These are phyloP conservation scores for Xerocomus amazonicus DNA, from an alignment of 1,284 basidiomycete species.

Conservation along the genomic window DNA sequence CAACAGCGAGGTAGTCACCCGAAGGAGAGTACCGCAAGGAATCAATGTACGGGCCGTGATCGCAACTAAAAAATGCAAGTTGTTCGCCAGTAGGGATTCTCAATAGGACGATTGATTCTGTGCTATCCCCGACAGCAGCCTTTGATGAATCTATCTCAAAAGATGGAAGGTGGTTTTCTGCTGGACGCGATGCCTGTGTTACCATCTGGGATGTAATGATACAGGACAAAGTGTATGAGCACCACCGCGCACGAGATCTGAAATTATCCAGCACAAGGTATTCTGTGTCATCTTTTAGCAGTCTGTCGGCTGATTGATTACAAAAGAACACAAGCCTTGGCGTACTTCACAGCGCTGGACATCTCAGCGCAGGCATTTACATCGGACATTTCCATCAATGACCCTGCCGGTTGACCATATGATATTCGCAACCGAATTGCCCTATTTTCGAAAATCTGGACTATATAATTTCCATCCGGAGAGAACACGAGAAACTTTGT, in stretches of 20 bases:
- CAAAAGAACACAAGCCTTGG: too few species aligned
- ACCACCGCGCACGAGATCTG: too few species aligned
- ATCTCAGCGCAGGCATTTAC: background rate
- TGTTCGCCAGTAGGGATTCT: background rate
- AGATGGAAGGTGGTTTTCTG: too few species aligned
- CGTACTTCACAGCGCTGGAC: background rate
- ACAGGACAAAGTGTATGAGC: too few species aligned
- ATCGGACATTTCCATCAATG: slow-evolving; percentile 1
- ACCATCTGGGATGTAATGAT: too few species aligned
- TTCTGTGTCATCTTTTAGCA: background rate
- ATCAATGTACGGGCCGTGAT: slow-evolving; percentile 1
- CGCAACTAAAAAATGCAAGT: background rate
- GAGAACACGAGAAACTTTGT: slow-evolving; percentile 2
- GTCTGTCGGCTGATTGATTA: too few species aligned
- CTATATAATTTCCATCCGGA: background rate
- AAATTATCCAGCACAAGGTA: background rate
- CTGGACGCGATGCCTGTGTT: too few species aligned
- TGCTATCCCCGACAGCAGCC: background rate
- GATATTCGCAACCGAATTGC: background rate
- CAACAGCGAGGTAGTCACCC: background rate
- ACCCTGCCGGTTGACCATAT: slow-evolving; percentile 3
- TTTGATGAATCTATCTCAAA: background rate
- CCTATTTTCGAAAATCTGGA: background rate
- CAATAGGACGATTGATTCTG: background rate
- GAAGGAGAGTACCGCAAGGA: background rate